A percentile compares a stretch with the other conserved stretches of the same genome.
These are phyloP conservation scores for Ceratocystis eucalypticola DNA, from an alignment of 2,329 filamentous ascomycete genomes.

Conservation along the genomic window DNA sequence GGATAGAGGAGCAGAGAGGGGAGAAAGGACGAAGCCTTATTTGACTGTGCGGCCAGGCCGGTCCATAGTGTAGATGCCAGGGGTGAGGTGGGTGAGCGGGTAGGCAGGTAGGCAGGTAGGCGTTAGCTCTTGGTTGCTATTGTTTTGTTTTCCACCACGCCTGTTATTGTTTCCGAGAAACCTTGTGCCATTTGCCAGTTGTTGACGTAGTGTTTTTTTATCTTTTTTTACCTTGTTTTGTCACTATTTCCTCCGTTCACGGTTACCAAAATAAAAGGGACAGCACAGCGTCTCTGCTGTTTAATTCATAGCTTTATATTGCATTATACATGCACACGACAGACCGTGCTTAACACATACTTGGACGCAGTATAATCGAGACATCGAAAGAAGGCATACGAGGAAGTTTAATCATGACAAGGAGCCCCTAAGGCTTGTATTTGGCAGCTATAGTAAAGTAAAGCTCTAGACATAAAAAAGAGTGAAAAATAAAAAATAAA, in stretches of 20 bases:
- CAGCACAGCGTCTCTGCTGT: slow-evolving; percentile 11
- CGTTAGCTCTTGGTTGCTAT: not conserved
- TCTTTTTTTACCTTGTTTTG: slow-evolving; percentile 2
- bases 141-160: not conserved
- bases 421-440: not conserved
- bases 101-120: not conserved
- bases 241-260: slow-evolving; percentile 8
- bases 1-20: not conserved
- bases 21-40: not conserved
- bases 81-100: not conserved
- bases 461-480: not conserved
- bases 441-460: not conserved
- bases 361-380: too few relatives aligned
- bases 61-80: not conserved
- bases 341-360: too few relatives aligned
- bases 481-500: not conserved
- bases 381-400: too few relatives aligned
- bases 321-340: not conserved
- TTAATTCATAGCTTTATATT: not conserved
- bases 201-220: slow-evolving; percentile 4
- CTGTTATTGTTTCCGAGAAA: slow-evolving; percentile 7
- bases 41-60: not conserved
- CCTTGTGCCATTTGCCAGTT: slow-evolving; percentile 1
- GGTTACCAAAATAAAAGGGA: slow-evolving; percentile 16
- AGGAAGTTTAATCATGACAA: not conserved